A percentile compares a stretch with the other conserved stretches of the same genome.
Conservation (phyloP, 1,284 basidiomycete species). For the Cutaneotrichosporon arboriforme region DNA sequence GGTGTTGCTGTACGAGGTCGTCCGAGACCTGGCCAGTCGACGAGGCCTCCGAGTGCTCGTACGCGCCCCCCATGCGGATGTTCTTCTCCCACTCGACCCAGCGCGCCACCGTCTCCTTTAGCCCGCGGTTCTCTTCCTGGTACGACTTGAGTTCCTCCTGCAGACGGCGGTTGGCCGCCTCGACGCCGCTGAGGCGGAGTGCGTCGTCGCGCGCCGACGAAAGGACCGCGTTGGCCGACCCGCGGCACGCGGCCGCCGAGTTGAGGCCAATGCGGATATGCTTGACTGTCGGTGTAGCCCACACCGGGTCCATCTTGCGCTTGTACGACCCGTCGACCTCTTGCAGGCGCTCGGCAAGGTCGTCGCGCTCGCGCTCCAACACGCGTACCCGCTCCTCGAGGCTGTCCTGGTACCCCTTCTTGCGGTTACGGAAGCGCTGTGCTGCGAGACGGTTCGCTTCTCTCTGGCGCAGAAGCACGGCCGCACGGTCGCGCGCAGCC, state of each 20-base stretch:
- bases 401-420: conserved; percentile 44
- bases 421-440: conserved; percentile 41
- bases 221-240: no score
- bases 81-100: conserved; percentile 14
- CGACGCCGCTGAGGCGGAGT: conserved; percentile 29
- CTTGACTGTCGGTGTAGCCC: not conserved
- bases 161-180: conserved; percentile 32
- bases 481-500: no score
- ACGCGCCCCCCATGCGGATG: not conserved
- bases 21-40: no score
- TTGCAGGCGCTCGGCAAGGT: conserved; percentile 22
- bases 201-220: conserved; percentile 12
- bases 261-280: not conserved
- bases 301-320: not conserved
- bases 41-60: no score
- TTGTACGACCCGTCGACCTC: conserved; percentile 8
- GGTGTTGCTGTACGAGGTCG: no score
- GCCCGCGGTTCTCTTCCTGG: conserved; percentile 27
- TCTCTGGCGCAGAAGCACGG: conserved; percentile 28
- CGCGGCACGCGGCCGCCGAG: no score
- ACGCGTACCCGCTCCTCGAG: conserved; percentile 35
- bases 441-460: conserved; percentile 44
- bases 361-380: conserved; percentile 34
- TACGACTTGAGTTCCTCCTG: conserved; percentile 30
- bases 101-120: conserved; percentile 22